Base-by-base conservation (phyloP, 345 rosid species). In the Kernera saxatilis region DNA sequence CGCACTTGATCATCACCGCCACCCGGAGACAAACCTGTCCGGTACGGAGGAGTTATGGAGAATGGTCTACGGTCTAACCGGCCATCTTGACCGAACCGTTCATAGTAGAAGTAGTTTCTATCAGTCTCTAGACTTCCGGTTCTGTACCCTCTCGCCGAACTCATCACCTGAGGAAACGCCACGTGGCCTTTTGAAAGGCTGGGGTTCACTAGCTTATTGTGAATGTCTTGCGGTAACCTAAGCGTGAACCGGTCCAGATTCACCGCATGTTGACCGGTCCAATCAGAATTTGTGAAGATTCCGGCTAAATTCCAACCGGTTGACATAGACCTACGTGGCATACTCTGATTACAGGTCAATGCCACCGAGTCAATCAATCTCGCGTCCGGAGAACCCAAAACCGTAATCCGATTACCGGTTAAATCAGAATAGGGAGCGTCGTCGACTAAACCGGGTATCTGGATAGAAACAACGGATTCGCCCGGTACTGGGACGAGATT, bases 181-280 rank as follows among this genome's bases (percentile, higher is more conserved):
- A 53, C 84, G 37, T 86, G 84, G 46, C 84, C 78, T 77, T 79
- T 86, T 11, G 82, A 54, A 19, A 82, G 57, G 56, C 30, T 53
- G 2, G 82, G 81, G 14, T 58, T 77, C 58, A 84, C 79, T 8
- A 81, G 40, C 68, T 74, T 82, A 50, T 41, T 79, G 35, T 89
- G 78, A 35, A 84, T 82, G 15, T 90, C 87, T 37, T 80, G 80
- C 6, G 98, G 91, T 30, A 93, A 76, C 66, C 87, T 69, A 40
- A 93, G 79, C 1, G 97, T 90, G 41, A 90, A 93, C 80, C 92
- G 83, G 48, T 93, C 92, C 0, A 51, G 45, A 80, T 85, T 75
- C 67, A 82, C 88, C 2, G 81, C 74, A 18, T 82, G 83, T 71
- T 83, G 84, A 22, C 93, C 91, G 7, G 84, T 88, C 32, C 84